These are phyloP conservation scores for Peniophora sp. DNA, from an alignment of 1,284 basidiomycete genomes.

Conservation along the genomic window DNA sequence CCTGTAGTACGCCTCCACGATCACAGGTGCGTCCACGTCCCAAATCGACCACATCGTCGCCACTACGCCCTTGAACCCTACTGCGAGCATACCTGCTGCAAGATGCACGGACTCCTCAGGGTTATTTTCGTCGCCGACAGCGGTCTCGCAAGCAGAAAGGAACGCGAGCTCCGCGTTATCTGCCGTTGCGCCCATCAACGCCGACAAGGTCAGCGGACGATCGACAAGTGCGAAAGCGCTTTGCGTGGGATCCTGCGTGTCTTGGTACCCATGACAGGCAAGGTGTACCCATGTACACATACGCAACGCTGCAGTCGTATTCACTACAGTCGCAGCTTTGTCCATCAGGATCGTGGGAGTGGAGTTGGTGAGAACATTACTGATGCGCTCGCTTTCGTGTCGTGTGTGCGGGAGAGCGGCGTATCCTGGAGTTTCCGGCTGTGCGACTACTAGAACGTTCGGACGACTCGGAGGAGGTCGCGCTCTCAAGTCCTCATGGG, in stretches of 20 bases:
- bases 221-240: slow-evolving; percentile 2
- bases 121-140: slow-evolving; percentile 12
- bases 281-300: not conserved
- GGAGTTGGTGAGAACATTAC: slow-evolving; percentile 5
- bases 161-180: slow-evolving; percentile 10
- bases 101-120: slow-evolving; percentile 18
- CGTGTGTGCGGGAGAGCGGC: not conserved
- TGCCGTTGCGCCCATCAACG: not conserved
- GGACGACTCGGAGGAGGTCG: not conserved
- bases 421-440: not conserved
- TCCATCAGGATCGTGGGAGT: slow-evolving; percentile 8
- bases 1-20: slow-evolving; percentile 9
- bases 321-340: slow-evolving; percentile 1
- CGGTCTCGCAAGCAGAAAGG: slow-evolving; percentile 20
- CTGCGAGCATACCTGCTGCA: slow-evolving; percentile 16
- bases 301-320: not conserved
- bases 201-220: not conserved
- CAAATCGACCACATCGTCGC: slow-evolving; percentile 19
- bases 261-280: not conserved
- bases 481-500: not conserved
- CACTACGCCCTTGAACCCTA: slow-evolving; percentile 14
- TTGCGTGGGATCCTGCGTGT: not conserved
- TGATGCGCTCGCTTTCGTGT: not conserved
- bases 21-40: slow-evolving; percentile 8
- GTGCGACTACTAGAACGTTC: not conserved